These are phyloP conservation scores for Cercospora sojina DNA, from an alignment of 2,329 filamentous ascomycete genomes.

Conservation along the genomic window DNA sequence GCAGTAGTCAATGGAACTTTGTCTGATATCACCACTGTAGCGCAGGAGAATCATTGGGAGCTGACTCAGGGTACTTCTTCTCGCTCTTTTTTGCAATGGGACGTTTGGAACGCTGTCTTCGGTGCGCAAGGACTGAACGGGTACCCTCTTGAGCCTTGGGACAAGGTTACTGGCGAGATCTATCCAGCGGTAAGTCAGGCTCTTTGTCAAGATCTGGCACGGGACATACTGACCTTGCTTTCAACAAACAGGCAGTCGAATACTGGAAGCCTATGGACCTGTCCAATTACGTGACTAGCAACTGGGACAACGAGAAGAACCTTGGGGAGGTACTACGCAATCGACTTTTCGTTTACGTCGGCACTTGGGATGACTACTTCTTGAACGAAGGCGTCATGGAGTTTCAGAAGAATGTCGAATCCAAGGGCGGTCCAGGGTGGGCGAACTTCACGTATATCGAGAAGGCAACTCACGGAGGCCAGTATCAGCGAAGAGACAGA, in stretches of 20 bases:
- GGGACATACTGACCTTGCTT: background rate
- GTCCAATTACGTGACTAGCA: conserved; percentile 36
- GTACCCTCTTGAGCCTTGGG: conserved; percentile 43
- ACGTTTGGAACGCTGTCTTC: conserved; percentile 43
- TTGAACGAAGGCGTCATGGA: conserved; percentile 41
- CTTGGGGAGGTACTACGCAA: conserved; percentile 37
- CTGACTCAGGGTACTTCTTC: conserved; percentile 40
- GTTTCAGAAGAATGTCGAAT: conserved; percentile 39
- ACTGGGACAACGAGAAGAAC: conserved; percentile 29
- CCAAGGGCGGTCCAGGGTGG: conserved; percentile 38
- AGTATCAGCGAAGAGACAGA: conserved; percentile 36
- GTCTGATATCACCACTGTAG: conserved; percentile 25
- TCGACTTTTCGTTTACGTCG: conserved; percentile 41
- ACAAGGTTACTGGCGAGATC: conserved; percentile 43
- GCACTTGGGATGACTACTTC: conserved; percentile 39
- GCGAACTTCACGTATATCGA: conserved; percentile 41
- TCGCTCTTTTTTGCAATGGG: conserved; percentile 40
- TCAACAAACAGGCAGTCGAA: conserved; percentile 31
- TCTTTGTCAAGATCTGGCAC: background rate
- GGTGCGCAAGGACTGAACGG: conserved; percentile 40
- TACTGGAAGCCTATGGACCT: conserved; percentile 43
- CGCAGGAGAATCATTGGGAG: conserved; percentile 38
- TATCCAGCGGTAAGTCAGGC: conserved; percentile 30
- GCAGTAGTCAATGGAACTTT: conserved; percentile 30
- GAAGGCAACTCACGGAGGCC: conserved; percentile 37